Percentiles rank a stretch among this genome's conserved stretches.
These are phyloP conservation scores for Colletotrichum tofieldiae DNA, from an alignment of 2,329 filamentous ascomycete species.

Conservation along the genomic window DNA sequence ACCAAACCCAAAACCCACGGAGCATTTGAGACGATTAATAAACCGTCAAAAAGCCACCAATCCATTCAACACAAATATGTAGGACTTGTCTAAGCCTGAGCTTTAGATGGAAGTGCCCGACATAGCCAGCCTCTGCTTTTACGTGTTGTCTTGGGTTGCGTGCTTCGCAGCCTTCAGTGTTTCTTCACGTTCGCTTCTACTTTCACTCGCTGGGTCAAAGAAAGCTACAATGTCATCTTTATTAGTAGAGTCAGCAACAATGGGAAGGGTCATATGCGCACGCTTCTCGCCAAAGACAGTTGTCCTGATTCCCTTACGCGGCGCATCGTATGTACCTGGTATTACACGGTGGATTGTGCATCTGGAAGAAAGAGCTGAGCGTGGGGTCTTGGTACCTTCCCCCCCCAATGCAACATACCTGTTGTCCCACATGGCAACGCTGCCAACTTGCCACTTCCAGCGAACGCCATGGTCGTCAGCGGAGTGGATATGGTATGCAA, in stretches of 20 bases:
- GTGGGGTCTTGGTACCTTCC: not conserved
- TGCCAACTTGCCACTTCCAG: slow-evolving; percentile 66
- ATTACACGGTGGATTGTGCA: slow-evolving; percentile 59
- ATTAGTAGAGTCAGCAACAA: too few species aligned
- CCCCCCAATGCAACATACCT: slow-evolving; percentile 46
- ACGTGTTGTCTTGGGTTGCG: too few species aligned
- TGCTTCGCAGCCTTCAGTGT: slow-evolving; percentile 4
- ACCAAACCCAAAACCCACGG: too few species aligned
- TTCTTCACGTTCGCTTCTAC: slow-evolving; percentile 37
- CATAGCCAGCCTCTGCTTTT: too few species aligned
- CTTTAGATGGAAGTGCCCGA: too few species aligned
- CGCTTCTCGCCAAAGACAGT: slow-evolving; percentile 63
- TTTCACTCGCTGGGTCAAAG: slow-evolving; percentile 52
- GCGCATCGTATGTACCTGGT: slow-evolving; percentile 56
- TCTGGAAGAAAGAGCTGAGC: slow-evolving; percentile 39
- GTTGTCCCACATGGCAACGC: slow-evolving; percentile 68
- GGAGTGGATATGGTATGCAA: slow-evolving; percentile 62
- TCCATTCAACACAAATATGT: too few species aligned
- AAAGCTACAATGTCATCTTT: slow-evolving; percentile 46
- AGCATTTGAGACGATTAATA: too few species aligned
- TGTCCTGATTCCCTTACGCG: slow-evolving; percentile 52
- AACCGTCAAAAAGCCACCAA: too few species aligned
- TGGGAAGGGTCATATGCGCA: too few species aligned
- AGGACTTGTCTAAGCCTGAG: too few species aligned
- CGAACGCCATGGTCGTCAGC: slow-evolving; percentile 66